Evolutionary conservation across 2,329 filamentous ascomycete species (phyloP), one percentile per base, ranked within the genome.

Genomic region (Xylariaceae sp.): DNA sequence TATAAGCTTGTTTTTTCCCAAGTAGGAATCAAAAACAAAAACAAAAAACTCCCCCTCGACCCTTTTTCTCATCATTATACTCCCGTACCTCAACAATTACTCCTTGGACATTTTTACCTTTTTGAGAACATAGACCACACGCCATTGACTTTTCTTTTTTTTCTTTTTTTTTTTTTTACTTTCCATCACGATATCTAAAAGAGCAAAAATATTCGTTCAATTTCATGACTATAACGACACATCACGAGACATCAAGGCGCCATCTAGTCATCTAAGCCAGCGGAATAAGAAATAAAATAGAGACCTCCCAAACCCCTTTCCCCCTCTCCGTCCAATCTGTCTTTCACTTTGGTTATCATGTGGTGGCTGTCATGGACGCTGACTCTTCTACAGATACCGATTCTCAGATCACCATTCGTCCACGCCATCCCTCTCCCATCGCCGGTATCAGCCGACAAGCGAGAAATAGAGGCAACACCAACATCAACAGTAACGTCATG

Each of bases 311-410:
- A 9, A 24, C 36, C 34, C 34, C 11, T 34, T 28, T 34, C 34
- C 7, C 18, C 18, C 31, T 31, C 46, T 46, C 38, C 35, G 15
- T 37, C 6, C 21, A 24, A 11, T 11, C 21, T n/a, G 7, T 24
- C 7, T 24, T 24, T 11, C 11, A 6, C 17, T 5, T 44, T 5
- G 43, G 23, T 36, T 19, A 38, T 31, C 14, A 59, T 59, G 54
- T 41, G 51, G 39, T 35, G n/a, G n/a, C n/a, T 52, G 23, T 47
- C 48, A 33, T 44, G 50, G 41, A 36, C 53, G 40, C 56, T 60
- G 43, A 60, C 50, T 12, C 44, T 56, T 31, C 28, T 55, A 23
- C 55, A 59, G 55, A 40, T 51, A n/a, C n/a, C n/a, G 32, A 41
- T 24, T 24, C 7, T n/a, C n/a, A n/a, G n/a, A n/a, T n/a, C n/a